These are phyloP conservation scores for Neoboletus brunneissimus DNA, from an alignment of 768 basidiomycete species.

Conservation along the genomic window DNA sequence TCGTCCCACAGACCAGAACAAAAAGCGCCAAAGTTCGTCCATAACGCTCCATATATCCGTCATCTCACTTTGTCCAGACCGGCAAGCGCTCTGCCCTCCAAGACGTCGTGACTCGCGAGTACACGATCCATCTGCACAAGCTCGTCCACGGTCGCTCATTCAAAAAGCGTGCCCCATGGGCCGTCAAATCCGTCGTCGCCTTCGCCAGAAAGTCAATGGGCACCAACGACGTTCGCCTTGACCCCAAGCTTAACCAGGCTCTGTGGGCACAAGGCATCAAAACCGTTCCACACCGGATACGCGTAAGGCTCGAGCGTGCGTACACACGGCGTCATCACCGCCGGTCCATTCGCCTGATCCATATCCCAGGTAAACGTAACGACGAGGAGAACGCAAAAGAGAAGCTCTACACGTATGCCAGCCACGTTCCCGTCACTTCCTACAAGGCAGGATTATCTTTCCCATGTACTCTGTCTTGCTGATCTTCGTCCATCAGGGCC, in stretches of 20 bases:
- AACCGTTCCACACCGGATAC: slow-evolving; percentile 86
- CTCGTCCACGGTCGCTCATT: slow-evolving; percentile 88
- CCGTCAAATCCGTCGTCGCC: slow-evolving; percentile 88
- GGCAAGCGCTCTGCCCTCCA: slow-evolving; percentile 96
- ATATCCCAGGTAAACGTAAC: slow-evolving; percentile 82
- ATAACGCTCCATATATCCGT: too few species aligned
- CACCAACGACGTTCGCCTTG: slow-evolving; percentile 88
- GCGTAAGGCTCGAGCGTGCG: slow-evolving; percentile 92
- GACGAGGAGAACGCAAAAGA: slow-evolving; percentile 99
- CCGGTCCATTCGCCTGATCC: neutral
- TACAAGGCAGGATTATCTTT: slow-evolving; percentile 69
- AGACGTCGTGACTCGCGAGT: slow-evolving; percentile 98
- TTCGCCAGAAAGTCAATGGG: slow-evolving; percentile 97
- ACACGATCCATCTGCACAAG: slow-evolving; percentile 98
- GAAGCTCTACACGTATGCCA: slow-evolving; percentile 92
- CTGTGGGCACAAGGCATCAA: slow-evolving; percentile 94
- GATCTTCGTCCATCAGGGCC: slow-evolving; percentile 50
- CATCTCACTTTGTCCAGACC: slow-evolving; percentile 39
- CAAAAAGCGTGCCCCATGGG: slow-evolving; percentile 97
- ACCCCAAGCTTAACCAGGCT: slow-evolving; percentile 95
- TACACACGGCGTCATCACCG: slow-evolving; percentile 13
- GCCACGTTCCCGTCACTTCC: slow-evolving; percentile 68
- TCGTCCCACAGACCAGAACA: slow-evolving; percentile 39
- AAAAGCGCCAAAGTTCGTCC: slow-evolving; percentile 30
- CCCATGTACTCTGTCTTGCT: slow-evolving; percentile 1